Evolutionary conservation across 176 grass and related monocot genomes (phyloP).

Genomic region (Triticum urartu): DNA sequence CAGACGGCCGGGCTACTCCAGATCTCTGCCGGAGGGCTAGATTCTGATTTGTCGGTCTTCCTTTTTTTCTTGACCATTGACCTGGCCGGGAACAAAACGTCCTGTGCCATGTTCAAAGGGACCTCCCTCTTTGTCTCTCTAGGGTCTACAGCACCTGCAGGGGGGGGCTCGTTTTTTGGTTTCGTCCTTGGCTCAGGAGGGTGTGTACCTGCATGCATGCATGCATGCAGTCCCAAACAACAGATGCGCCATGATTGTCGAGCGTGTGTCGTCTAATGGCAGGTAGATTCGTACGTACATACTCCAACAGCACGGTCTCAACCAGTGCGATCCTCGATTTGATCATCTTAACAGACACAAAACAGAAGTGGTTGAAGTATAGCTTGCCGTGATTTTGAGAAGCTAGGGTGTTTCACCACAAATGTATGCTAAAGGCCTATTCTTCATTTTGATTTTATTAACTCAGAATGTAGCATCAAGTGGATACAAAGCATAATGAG

Average conservation of each 20-base stretch:
- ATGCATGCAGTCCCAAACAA: neutral
- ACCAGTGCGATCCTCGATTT: neutral
- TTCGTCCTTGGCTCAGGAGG: slow-evolving; percentile 17
- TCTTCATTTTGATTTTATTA: too few species aligned
- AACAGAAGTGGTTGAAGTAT: neutral
- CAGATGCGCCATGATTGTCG: slow-evolving; percentile 13
- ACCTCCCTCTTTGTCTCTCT: neutral
- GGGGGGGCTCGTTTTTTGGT: neutral
- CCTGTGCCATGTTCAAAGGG: neutral
- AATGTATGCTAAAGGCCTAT: neutral
- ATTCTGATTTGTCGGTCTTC: slow-evolving; percentile 1
- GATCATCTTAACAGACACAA: neutral
- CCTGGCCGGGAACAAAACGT: slow-evolving; percentile 18
- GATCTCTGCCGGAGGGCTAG: neutral
- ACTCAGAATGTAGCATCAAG: too few species aligned
- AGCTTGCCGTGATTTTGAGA: neutral
- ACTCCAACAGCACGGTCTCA: neutral
- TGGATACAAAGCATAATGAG: too few species aligned
- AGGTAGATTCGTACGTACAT: neutral
- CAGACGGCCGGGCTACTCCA: neutral
- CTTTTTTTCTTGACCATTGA: neutral
- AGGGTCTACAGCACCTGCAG: neutral
- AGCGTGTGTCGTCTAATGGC: neutral
- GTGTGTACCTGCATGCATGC: neutral
- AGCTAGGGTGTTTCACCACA: too few species aligned